A percentile compares a stretch with the other conserved stretches of the same genome.
These are phyloP conservation scores for Podospora tetraspora DNA, from an alignment of 495 filamentous ascomycete species.

Conservation along the genomic window DNA sequence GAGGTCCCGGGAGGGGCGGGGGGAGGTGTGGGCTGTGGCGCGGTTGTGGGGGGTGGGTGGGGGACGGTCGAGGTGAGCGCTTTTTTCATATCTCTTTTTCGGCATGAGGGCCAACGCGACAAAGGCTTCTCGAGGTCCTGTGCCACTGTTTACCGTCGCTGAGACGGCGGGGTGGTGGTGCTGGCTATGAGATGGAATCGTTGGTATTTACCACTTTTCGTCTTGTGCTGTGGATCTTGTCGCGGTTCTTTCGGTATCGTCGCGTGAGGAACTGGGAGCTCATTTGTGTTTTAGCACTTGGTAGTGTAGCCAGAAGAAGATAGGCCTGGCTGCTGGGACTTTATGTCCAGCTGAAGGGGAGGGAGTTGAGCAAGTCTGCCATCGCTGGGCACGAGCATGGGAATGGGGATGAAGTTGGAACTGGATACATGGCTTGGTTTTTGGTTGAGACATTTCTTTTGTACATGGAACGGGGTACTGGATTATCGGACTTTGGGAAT, in stretches of 20 bases:
- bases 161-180: neutral
- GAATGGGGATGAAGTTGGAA: neutral
- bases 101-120: neutral
- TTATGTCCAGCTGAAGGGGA: no score
- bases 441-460: neutral
- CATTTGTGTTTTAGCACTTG: slow-evolving; percentile 3
- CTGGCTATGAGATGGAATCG: neutral
- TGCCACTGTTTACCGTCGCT: neutral
- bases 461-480: neutral
- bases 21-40: slow-evolving; percentile 14
- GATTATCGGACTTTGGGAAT: neutral
- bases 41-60: slow-evolving; percentile 13
- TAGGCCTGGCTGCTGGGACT: neutral
- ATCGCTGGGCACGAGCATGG: no score
- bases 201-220: neutral
- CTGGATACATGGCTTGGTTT: neutral
- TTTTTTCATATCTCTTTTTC: neutral
- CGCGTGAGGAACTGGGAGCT: neutral
- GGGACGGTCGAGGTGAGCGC: slow-evolving; percentile 10
- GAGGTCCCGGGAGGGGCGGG: neutral
- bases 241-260: neutral
- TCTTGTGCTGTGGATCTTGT: neutral
- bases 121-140: neutral
- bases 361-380: no score
- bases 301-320: neutral